A percentile compares a stretch with the other conserved stretches of the same genome.
phyloP scores from a whole-genome alignment of 352 stramenopile species.

The Pythium periplocum region DNA sequence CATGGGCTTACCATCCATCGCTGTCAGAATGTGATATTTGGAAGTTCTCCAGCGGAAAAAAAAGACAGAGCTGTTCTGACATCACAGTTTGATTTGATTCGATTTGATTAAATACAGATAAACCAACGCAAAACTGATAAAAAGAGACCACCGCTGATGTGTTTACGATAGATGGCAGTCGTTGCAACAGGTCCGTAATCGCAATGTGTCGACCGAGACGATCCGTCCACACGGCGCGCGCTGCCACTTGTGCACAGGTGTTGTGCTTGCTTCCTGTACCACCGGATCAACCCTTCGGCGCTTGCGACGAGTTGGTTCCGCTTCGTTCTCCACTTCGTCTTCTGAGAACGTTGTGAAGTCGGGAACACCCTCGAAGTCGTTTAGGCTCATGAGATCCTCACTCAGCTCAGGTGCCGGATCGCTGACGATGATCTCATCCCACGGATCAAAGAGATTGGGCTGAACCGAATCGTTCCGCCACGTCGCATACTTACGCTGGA shows the following conservation, averaged over 20 bases:
- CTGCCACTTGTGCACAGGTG: conserved; percentile 14
- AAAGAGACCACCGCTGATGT: neutral
- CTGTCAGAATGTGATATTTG: too few relatives aligned
- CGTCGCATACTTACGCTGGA: conserved; percentile 16
- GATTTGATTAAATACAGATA: too few relatives aligned
- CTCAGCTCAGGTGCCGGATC: conserved; percentile 11
- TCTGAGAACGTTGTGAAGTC: neutral
- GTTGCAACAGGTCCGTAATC: conserved; percentile 10
- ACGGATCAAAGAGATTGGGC: conserved; percentile 9
- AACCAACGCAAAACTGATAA: neutral
- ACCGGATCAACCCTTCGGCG: conserved; percentile 14
- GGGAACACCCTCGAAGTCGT: conserved; percentile 1
- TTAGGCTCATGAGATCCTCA: conserved; percentile 2
- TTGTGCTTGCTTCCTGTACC: conserved; percentile 6
- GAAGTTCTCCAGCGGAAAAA: too few relatives aligned
- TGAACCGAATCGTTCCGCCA: conserved; percentile 9
- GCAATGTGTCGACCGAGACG: conserved; percentile 11
- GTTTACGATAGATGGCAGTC: conserved; percentile 4
- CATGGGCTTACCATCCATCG: too few relatives aligned
- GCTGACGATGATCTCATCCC: conserved; percentile 13
- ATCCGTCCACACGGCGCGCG: conserved; percentile 16
- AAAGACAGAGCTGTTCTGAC: neutral
- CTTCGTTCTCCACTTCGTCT: neutral
- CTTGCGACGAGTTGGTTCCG: neutral
- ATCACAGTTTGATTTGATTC: neutral